These are phyloP conservation scores for Pleodorina starrii DNA, from an alignment of 139 green algal genomes.

Conservation along the genomic window DNA sequence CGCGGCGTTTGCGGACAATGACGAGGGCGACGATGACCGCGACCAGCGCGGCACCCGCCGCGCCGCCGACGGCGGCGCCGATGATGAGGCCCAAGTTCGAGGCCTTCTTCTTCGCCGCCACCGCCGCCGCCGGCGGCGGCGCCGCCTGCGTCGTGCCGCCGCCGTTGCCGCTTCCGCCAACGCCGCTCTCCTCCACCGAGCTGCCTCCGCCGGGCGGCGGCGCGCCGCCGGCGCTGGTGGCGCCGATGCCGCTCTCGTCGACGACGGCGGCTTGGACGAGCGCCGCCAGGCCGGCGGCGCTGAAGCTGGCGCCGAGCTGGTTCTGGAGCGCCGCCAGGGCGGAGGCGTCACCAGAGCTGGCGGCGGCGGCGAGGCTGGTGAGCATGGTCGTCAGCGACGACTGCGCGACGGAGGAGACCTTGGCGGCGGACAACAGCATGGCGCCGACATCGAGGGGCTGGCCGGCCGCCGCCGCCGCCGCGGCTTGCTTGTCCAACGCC, in stretches of 20 bases:
- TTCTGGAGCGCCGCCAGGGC: not conserved
- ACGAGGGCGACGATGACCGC: not conserved
- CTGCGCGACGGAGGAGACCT: constrained; percentile 6
- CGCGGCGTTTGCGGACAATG: not conserved
- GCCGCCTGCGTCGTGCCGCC: not conserved
- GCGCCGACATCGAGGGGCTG: not conserved
- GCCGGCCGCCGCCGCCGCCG: not conserved
- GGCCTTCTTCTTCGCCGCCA: not conserved
- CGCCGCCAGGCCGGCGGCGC: not conserved
- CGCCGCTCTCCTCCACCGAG: not conserved
- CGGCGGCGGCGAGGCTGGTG: not conserved
- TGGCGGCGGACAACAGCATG: not conserved
- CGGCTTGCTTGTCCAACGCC: not conserved
- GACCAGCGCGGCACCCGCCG: not conserved
- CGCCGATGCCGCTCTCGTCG: not conserved
- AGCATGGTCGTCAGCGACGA: not conserved
- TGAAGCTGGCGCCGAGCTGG: not conserved
- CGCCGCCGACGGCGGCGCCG: not conserved
- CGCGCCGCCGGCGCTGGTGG: not conserved
- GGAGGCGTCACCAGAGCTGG: not conserved
- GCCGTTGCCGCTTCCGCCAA: not conserved
- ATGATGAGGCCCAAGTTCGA: not conserved
- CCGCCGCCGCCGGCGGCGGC: not conserved
- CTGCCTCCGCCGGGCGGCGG: not conserved
- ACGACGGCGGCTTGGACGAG: not conserved